These are phyloP conservation scores for Chytriomyces sp. DNA, from an alignment of 192 early-diverging fungal species.

Conservation along the genomic window DNA sequence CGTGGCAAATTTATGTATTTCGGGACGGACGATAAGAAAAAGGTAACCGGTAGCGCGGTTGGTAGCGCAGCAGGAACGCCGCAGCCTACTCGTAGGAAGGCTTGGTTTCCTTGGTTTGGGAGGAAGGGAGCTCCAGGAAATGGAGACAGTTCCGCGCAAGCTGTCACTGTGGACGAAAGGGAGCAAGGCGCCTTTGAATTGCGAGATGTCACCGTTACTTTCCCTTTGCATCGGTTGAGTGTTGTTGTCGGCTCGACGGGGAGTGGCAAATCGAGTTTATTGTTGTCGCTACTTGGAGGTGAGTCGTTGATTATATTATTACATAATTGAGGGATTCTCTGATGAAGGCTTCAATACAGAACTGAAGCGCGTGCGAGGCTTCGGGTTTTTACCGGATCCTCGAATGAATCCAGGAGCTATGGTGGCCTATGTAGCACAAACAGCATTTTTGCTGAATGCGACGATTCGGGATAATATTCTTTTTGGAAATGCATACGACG, in stretches of 20 bases:
- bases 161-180: background rate
- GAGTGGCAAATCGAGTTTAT: conserved; percentile 38
- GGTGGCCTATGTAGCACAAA: conserved; percentile 79
- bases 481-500: conserved; percentile 74
- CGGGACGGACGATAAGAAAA: conserved; percentile 23
- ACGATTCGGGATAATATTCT: conserved; percentile 68
- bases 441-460: conserved; percentile 55
- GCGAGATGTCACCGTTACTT: conserved; percentile 32
- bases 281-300: conserved; percentile 41
- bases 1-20: conserved; percentile 28
- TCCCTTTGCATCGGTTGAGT: conserved; percentile 33
- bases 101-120: background rate
- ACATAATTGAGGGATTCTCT: too few species aligned
- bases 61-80: background rate
- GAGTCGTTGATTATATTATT: background rate
- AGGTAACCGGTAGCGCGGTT: background rate
- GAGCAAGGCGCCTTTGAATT: conserved; percentile 28
- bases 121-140: background rate
- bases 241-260: conserved; percentile 42
- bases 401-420: conserved; percentile 15
- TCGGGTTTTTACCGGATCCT: conserved; percentile 35
- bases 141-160: background rate
- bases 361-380: conserved; percentile 53
- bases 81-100: background rate
- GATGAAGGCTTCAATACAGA: conserved; percentile 44